Conservation (phyloP, 495 filamentous ascomycete species). For the Aspergillus leporis region DNA sequence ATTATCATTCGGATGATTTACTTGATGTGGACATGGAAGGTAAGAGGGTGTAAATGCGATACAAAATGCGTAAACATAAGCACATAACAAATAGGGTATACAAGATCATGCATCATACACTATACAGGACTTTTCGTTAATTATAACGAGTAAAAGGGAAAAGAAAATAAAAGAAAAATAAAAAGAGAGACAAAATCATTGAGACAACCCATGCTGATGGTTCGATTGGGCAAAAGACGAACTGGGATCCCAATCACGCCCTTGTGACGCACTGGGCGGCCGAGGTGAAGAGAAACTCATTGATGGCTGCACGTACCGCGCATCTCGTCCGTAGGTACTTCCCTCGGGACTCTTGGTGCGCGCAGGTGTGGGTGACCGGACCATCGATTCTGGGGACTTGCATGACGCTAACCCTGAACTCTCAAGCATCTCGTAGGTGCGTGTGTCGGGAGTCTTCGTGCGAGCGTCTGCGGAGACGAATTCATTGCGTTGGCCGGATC, state of each 20-base stretch:
- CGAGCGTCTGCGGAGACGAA: conserved; percentile 88
- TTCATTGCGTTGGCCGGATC: conserved; percentile 55
- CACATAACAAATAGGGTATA: conserved; percentile 1
- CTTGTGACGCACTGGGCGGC: conserved; percentile 42
- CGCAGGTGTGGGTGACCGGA: conserved; percentile 43
- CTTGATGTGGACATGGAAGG: background rate
- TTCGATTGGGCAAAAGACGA: conserved; percentile 37
- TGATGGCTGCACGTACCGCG: conserved; percentile 55
- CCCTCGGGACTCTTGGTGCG: conserved; percentile 35
- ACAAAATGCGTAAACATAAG: background rate
- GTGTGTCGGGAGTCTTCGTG: conserved; percentile 59
- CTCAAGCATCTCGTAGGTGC: conserved; percentile 82
- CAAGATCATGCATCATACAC: conserved; percentile 8
- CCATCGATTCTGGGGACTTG: conserved; percentile 47
- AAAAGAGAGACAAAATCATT: conserved; percentile 4
- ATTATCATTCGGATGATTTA: background rate
- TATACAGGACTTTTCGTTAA: conserved; percentile 6
- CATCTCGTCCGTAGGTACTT: conserved; percentile 49
- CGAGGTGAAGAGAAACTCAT: conserved; percentile 62
- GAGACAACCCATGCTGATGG: conserved; percentile 4
- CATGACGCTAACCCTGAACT: conserved; percentile 29
- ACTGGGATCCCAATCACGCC: conserved; percentile 42
- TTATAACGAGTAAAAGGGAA: conserved; percentile 7
- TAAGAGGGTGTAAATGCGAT: background rate
- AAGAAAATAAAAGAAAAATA: conserved; percentile 9